Percentiles rank a stretch among this genome's conserved stretches.
Conservation (phyloP, 108 stramenopile genomes). For the Aurantiochytrium sp. region DNA sequence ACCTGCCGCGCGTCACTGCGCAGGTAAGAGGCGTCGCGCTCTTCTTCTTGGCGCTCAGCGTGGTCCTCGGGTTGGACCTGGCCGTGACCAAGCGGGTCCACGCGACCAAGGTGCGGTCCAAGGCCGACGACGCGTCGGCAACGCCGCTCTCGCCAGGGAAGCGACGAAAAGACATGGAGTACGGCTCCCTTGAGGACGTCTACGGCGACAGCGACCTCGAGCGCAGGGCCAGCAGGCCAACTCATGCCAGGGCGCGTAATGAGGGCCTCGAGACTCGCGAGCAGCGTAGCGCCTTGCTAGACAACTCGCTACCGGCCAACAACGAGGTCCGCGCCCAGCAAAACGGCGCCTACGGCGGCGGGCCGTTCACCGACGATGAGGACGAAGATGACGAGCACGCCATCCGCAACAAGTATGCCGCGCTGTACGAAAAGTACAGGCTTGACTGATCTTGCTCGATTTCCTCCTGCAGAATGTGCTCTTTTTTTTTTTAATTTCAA, state of each 20-base stretch:
- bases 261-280: too few relatives aligned
- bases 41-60: not conserved
- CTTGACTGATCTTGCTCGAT: not conserved
- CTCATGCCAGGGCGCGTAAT: too few relatives aligned
- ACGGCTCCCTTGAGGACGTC: not conserved
- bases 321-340: too few relatives aligned
- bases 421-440: not conserved
- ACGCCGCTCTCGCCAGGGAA: not conserved
- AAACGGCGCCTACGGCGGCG: not conserved
- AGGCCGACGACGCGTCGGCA: not conserved
- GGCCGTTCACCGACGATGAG: not conserved
- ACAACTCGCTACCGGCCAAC: not conserved
- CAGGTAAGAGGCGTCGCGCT: not conserved
- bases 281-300: not conserved
- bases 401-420: not conserved
- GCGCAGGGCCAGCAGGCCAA: not conserved
- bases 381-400: not conserved
- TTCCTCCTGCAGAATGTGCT: not conserved
- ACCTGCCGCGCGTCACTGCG: not conserved
- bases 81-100: not conserved
- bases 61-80: not conserved
- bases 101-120: not conserved
- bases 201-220: not conserved
- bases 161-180: not conserved
- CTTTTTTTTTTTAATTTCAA: not conserved